Evolutionary conservation across 352 stramenopile species (phyloP), one percentile per base, ranked within the genome.

Genomic region (Pythium insidiosum): DNA sequence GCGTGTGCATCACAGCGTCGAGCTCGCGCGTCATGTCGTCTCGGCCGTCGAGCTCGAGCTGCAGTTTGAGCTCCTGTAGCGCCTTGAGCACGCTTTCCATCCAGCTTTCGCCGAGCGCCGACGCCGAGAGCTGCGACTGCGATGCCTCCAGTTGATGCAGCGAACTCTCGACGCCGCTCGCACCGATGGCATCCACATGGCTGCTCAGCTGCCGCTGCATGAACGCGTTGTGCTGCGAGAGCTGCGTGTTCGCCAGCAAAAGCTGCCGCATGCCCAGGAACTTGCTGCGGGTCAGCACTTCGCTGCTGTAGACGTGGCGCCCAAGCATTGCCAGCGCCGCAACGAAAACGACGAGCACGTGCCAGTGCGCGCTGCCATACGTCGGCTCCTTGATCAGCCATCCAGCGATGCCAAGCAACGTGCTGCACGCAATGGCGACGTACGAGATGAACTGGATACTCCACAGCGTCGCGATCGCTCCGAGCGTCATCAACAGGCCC

Each of bases 41-140:
- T 20, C 78, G 65, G 20, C 50, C 63, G 21, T n/a, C n/a, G n/a
- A n/a, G n/a, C n/a, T 47, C 47, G 33, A 78, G 48, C 26, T 71
- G 62, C 0, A 68, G 31, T 28, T 77, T 74, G 11, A 88, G 43
- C 31, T 73, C 53, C 21, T 60, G 50, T 7, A 88, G 52, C 23
- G 70, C 73, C 34, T 68, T 69, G 26, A 85, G 68, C 25, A 88
- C 70, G 54, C 82, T 75, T 43, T 84, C 75, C 75, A 88, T 84
- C 52, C 63, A 75, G 43, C 68, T 84, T 30, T 86, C 73, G n/a
- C 70, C 73, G 11, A 77, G 63, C 25, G 50, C 53, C 12, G 47
- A 44, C n/a, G 10, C 35, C 15, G n/a, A n/a, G n/a, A n/a, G n/a
- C n/a, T n/a, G n/a, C n/a, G n/a, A n/a, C n/a, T n/a, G n/a, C n/a